phyloP scores from a whole-genome alignment of 2,329 filamentous ascomycete genomes.

The Colletotrichum abscissum region DNA sequence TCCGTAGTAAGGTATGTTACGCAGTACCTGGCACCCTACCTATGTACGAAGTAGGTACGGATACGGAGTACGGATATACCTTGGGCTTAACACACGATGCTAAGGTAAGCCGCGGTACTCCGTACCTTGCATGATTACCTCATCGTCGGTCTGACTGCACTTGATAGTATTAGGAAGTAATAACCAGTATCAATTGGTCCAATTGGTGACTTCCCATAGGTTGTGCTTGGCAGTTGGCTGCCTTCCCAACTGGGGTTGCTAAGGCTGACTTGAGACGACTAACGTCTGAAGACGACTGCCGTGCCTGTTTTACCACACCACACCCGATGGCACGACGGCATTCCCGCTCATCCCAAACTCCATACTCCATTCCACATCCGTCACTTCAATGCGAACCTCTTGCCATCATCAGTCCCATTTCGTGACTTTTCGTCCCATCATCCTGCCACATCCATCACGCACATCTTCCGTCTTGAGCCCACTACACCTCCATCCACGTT shows the following conservation, averaged over 20 bases:
- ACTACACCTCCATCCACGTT: not conserved
- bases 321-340: conserved; percentile 25
- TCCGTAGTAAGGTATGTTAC: too few relatives aligned
- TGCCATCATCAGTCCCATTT: not conserved
- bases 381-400: not conserved
- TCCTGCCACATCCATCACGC: not conserved
- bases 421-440: not conserved
- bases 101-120: not conserved
- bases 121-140: not conserved
- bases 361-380: not conserved
- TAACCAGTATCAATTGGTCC: too few relatives aligned
- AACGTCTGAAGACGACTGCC: conserved; percentile 29
- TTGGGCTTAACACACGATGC: not conserved
- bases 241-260: not conserved
- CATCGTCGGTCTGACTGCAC: not conserved
- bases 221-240: not conserved
- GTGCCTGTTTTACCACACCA: conserved; percentile 27
- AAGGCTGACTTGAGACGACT: conserved; percentile 32
- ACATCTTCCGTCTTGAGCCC: not conserved
- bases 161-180: not conserved
- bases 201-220: not conserved
- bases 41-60: not conserved
- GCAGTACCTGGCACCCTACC: too few relatives aligned
- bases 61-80: too few relatives aligned
- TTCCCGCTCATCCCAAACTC: conserved; percentile 21